Percentiles rank a stretch among this genome's conserved stretches.
These are phyloP conservation scores for Dioscorea cayenensis DNA, from an alignment of 116 monocot species.

Conservation along the genomic window DNA sequence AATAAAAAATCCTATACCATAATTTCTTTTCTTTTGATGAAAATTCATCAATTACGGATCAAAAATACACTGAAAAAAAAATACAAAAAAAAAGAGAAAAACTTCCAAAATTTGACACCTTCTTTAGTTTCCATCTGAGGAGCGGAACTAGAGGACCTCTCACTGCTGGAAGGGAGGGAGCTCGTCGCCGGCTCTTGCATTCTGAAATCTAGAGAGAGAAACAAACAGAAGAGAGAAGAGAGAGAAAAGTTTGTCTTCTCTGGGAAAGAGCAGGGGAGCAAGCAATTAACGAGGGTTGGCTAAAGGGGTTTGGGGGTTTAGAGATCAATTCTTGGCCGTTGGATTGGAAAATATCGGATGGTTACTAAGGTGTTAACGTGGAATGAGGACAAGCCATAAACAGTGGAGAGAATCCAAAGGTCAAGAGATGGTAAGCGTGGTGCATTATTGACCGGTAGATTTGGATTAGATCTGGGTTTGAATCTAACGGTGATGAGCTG, in stretches of 20 bases:
- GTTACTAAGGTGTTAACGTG: slow-evolving; percentile 14
- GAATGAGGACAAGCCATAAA: slow-evolving; percentile 23
- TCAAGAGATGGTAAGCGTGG: slow-evolving; percentile 28
- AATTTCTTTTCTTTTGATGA: no score
- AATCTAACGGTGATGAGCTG: background rate
- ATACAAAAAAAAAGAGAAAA: no score
- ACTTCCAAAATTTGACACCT: slow-evolving; percentile 19
- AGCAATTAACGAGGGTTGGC: background rate
- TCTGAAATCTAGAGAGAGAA: slow-evolving; percentile 1
- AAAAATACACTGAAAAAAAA: no score
- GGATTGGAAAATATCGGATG: slow-evolving; percentile 31
- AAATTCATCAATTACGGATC: no score
- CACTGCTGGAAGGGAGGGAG: slow-evolving; percentile 77
- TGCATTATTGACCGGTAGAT: slow-evolving; percentile 4
- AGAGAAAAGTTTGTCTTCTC: background rate
- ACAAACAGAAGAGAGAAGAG: background rate
- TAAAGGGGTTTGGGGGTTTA: slow-evolving; percentile 21
- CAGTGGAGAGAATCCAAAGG: slow-evolving; percentile 37
- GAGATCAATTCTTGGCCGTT: slow-evolving; percentile 16
- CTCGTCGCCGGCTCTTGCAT: slow-evolving; percentile 62
- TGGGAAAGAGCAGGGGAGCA: background rate
- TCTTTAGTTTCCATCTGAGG: slow-evolving; percentile 60
- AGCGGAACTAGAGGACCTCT: slow-evolving; percentile 85
- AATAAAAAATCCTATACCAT: no score
- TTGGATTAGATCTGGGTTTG: background rate